These are phyloP conservation scores for Ziziphus jujuba DNA, from an alignment of 306 rosid genomes.

Conservation along the genomic window DNA sequence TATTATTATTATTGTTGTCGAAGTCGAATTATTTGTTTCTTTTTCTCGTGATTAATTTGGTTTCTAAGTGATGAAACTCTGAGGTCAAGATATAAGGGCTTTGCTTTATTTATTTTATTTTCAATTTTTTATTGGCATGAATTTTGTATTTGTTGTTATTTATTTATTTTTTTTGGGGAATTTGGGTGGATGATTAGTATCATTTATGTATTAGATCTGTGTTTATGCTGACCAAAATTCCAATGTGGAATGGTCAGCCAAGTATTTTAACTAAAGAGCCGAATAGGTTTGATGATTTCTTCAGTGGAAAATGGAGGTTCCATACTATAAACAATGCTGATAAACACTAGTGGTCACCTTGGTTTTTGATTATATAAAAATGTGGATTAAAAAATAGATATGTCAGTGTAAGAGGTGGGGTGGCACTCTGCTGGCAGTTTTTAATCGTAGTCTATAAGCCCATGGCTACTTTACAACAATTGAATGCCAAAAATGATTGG, in stretches of 20 bases:
- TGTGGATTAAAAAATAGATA: not conserved
- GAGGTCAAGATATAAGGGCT: not conserved
- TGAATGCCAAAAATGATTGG: slow-evolving; percentile 1
- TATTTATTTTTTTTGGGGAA: not conserved
- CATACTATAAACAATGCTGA: not conserved
- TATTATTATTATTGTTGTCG: not conserved
- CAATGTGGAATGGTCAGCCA: slow-evolving; percentile 3
- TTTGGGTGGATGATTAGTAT: not conserved
- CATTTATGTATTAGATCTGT: slow-evolving; percentile 11
- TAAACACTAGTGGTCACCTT: slow-evolving; percentile 2
- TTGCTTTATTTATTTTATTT: not conserved
- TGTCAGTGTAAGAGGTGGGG: not conserved
- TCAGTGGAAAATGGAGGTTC: not conserved
- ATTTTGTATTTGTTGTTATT: not conserved
- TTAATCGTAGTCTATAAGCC: slow-evolving; percentile 3
- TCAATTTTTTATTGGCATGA: not conserved
- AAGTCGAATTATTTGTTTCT: not conserved
- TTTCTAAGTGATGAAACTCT: not conserved
- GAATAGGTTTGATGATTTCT: not conserved
- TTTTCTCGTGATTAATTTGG: not conserved
- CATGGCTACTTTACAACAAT: slow-evolving; percentile 11
- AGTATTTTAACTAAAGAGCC: not conserved
- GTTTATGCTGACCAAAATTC: slow-evolving; percentile 4
- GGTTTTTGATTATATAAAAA: not conserved
- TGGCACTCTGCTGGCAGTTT: slow-evolving; percentile 15